phyloP scores from a whole-genome alignment of 345 rosid species.

The Populus nigra region DNA sequence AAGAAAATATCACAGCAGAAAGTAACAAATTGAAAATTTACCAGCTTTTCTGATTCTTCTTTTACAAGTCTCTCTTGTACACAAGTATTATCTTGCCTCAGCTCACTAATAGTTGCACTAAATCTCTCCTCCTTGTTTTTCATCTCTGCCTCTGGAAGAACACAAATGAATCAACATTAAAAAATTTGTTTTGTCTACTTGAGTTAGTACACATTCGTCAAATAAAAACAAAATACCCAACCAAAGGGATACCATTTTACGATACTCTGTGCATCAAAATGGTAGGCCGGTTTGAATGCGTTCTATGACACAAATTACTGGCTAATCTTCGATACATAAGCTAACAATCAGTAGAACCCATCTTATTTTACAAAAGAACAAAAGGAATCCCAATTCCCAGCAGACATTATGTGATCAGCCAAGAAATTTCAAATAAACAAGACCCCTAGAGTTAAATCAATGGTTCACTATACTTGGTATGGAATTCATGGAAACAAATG shows the following conservation, averaged over 20 bases:
- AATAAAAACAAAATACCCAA: background rate
- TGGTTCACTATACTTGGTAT: background rate
- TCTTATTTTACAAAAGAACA: background rate
- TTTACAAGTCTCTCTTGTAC: conserved; percentile 52
- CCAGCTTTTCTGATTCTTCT: conserved; percentile 69
- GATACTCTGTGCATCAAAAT: background rate
- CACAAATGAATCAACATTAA: conserved; percentile 9
- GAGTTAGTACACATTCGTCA: background rate
- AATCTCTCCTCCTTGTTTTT: conserved; percentile 48
- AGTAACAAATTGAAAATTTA: conserved; percentile 25
- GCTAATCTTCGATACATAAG: background rate
- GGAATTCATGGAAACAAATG: background rate
- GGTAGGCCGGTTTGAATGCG: background rate
- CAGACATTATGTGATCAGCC: background rate
- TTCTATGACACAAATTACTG: background rate
- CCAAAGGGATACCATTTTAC: background rate
- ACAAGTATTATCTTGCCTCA: conserved; percentile 45
- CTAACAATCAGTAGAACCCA: background rate
- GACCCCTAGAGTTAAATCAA: background rate
- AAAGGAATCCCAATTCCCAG: background rate
- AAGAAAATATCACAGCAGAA: background rate
- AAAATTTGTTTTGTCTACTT: background rate
- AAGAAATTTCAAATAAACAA: too few relatives aligned
- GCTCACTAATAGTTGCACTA: conserved; percentile 37
- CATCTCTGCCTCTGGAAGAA: conserved; percentile 54